These are phyloP conservation scores for Blastobotrys buckinghamii DNA, from an alignment of 1,139 yeast genomes.

Conservation along the genomic window DNA sequence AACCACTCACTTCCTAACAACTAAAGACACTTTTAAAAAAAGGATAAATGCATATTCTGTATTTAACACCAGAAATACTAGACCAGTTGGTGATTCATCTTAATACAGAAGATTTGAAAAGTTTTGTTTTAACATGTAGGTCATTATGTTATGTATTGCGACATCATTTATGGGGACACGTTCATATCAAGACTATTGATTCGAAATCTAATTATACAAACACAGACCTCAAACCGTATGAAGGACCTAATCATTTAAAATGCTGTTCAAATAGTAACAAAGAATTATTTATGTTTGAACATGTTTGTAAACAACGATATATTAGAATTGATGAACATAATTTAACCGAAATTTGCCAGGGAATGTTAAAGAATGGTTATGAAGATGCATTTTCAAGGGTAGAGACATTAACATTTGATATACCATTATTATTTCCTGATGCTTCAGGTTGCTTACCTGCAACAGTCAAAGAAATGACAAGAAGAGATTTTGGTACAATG, in stretches of 20 bases:
- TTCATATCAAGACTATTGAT: conserved; percentile 10
- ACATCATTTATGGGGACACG: conserved; percentile 11
- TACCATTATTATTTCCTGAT: conserved; percentile 11
- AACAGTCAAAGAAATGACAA: conserved; percentile 5
- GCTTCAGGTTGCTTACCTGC: conserved; percentile 1
- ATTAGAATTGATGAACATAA: conserved; percentile 11
- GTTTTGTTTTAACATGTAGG: conserved; percentile 9
- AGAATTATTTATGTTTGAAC: conserved; percentile 7
- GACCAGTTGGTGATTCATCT: conserved; percentile 7
- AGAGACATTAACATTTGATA: conserved; percentile 7
- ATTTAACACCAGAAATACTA: conserved; percentile 2
- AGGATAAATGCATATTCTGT: conserved; percentile 6
- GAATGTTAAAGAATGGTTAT: conserved; percentile 6
- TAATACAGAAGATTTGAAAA: conserved; percentile 6
- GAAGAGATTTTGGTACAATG: conserved; percentile 10
- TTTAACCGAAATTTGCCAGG: conserved; percentile 10
- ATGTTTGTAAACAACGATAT: conserved; percentile 7
- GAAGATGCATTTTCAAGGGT: conserved; percentile 11
- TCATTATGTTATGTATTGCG: conserved; percentile 6
- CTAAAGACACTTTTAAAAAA: too few species aligned
- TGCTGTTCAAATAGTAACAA: neutral
- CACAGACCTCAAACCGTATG: conserved; percentile 9
- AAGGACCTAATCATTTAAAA: neutral
- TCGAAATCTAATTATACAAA: conserved; percentile 7
- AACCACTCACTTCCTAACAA: neutral